Base-by-base conservation (phyloP, 257 asterid genomes). In the Nicotiana undulata region DNA sequence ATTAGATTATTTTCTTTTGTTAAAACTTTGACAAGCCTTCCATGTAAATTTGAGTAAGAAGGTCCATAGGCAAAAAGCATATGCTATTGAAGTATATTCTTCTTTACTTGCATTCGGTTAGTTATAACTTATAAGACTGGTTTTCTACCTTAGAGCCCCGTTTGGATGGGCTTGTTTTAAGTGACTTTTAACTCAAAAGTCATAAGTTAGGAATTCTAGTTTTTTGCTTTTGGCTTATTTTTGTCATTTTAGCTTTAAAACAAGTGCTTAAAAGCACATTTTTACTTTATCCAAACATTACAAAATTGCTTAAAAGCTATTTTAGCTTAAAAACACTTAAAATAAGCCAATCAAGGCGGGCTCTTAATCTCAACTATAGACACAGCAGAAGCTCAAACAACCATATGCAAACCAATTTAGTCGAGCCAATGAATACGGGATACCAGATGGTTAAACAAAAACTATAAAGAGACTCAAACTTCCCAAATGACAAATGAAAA, bases 1-100 rank as follows among this genome's bases (percentile, higher is more conserved):
- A 46, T 55, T 24, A 79, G 24, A 67, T 64, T 37, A 16, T 34
- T 51, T 66, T 46, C n/a, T 72, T 34, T 84, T 81, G 22, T 65
- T 66, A 32, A 9, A 55, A 32, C 40, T 44, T 61, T 34, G 16
- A 4, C 11, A 63, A 5, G 79, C 82, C 58, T 67, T 55, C 79
- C 29, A 28, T 85, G 85, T 85, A 85, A 37, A 85, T 82, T 37
- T 63, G 74, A 55, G 78, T 32, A 66, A 65, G 55, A 82, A 85
- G 81, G 76, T 81, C 70, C 40, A 18, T 17, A 8, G 56, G 75
- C 61, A 79, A 78, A 40, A 64, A 17, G 72, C 76, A 34, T 55
- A 22, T 26, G 67, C 34, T 40, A 2, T 58, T 77, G 16, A 81
- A 11, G 37, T 26, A 51, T 6, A 53, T 0, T 22, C 9, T 55